These are phyloP conservation scores for Fistulinella prunicolor DNA, from an alignment of 768 basidiomycete genomes.

Conservation along the genomic window DNA sequence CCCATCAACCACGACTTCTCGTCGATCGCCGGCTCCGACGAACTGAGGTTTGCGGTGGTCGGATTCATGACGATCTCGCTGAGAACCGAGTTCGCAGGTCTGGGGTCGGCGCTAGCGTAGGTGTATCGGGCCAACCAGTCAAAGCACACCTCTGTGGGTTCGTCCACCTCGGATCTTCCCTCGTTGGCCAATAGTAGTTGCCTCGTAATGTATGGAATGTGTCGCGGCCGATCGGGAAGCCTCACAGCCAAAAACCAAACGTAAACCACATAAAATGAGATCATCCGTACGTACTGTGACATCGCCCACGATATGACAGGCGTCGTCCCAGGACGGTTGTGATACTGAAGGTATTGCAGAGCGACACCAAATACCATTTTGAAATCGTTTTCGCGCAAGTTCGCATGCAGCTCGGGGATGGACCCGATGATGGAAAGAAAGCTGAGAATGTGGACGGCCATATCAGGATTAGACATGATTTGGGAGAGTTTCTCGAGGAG, in stretches of 20 bases:
- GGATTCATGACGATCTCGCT: slow-evolving; percentile 76
- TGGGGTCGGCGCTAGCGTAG: slow-evolving; percentile 90
- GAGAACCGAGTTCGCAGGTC: slow-evolving; percentile 76
- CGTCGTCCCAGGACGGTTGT: slow-evolving; percentile 63
- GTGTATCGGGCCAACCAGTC: slow-evolving; percentile 97
- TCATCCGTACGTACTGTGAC: slow-evolving; percentile 85
- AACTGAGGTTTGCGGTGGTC: slow-evolving; percentile 26
- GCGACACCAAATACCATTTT: slow-evolving; percentile 95
- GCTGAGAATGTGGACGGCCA: slow-evolving; percentile 95
- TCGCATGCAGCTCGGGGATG: slow-evolving; percentile 73
- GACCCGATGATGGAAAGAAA: slow-evolving; percentile 88
- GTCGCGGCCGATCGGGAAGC: slow-evolving; percentile 72
- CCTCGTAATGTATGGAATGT: slow-evolving; percentile 82
- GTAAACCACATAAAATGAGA: slow-evolving; percentile 90
- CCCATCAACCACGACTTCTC: slow-evolving; percentile 88
- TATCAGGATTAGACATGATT: slow-evolving; percentile 91
- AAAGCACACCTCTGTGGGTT: slow-evolving; percentile 92
- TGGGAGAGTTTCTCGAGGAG: slow-evolving; percentile 86
- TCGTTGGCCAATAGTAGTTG: slow-evolving; percentile 87
- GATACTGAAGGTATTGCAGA: slow-evolving; percentile 88
- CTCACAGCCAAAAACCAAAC: slow-evolving; percentile 92
- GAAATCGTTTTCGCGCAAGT: slow-evolving; percentile 88
- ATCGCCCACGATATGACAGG: slow-evolving; percentile 77
- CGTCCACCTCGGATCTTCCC: slow-evolving; percentile 69
- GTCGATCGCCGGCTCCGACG: slow-evolving; percentile 40